Evolutionary conservation across 208 protist species (phyloP).

Genomic region (Trypanosoma mega): DNA sequence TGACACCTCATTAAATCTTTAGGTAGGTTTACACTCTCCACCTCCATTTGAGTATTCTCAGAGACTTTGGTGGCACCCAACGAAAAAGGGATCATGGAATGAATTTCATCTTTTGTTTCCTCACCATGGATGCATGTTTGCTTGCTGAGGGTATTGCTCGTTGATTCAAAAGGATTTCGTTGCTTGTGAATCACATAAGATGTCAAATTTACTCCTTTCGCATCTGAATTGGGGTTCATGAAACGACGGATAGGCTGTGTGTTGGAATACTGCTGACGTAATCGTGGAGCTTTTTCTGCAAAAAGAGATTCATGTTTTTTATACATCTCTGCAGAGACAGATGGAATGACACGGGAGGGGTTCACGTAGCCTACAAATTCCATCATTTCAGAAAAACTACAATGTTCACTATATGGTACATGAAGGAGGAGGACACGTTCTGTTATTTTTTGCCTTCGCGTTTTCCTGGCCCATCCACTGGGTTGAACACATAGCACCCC

Average conservation of each 20-base stretch:
- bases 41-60: no score
- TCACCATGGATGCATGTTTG: slow-evolving; percentile 4
- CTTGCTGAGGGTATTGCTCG: background rate
- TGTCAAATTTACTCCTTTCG: no score
- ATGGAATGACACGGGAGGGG: slow-evolving; percentile 62
- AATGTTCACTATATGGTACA: slow-evolving; percentile 89
- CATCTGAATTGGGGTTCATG: slow-evolving; percentile 31
- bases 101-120: background rate
- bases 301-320: slow-evolving; percentile 66
- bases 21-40: no score
- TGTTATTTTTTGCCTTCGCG: slow-evolving; percentile 22
- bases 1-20: no score
- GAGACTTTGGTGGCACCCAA: no score
- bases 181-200: no score
- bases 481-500: slow-evolving; percentile 71
- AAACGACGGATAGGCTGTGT: slow-evolving; percentile 71
- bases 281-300: slow-evolving; percentile 57
- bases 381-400: slow-evolving; percentile 78
- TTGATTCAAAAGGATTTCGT: slow-evolving; percentile 20
- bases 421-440: slow-evolving; percentile 37
- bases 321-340: slow-evolving; percentile 73
- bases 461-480: slow-evolving; percentile 74
- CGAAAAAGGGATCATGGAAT: no score
- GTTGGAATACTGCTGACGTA: slow-evolving; percentile 44
- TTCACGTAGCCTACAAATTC: slow-evolving; percentile 78